These are phyloP conservation scores for Xylariaceae sp. DNA, from an alignment of 2,329 filamentous ascomycete species.

Conservation along the genomic window DNA sequence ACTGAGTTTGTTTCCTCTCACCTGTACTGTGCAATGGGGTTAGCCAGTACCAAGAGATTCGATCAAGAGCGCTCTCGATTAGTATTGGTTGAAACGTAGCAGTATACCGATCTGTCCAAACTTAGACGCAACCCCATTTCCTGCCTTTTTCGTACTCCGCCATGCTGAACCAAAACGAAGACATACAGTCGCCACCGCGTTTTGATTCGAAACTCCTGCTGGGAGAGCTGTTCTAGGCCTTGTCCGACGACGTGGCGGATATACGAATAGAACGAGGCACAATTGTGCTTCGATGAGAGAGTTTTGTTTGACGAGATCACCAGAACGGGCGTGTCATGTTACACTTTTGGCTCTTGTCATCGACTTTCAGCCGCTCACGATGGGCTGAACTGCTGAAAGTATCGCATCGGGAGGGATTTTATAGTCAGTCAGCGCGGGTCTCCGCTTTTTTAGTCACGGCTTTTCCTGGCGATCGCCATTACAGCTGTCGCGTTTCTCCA, in stretches of 20 bases:
- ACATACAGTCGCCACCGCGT: neutral
- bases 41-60: neutral
- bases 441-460: too few species aligned
- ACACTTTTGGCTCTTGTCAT: neutral
- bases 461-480: too few species aligned
- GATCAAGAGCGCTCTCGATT: neutral
- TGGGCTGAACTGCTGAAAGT: slow-evolving; percentile 5
- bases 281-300: slow-evolving; percentile 6
- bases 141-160: neutral
- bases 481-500: too few species aligned
- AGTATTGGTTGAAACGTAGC: slow-evolving; percentile 2
- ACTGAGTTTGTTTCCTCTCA: neutral
- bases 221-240: too few species aligned
- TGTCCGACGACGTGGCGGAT: too few species aligned
- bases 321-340: neutral
- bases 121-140: slow-evolving; percentile 10
- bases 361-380: slow-evolving; percentile 7
- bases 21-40: neutral
- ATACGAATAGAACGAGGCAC: neutral
- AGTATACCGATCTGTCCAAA: neutral
- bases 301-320: neutral
- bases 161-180: neutral
- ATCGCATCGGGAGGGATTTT: too few species aligned
- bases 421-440: too few species aligned
- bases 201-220: too few species aligned